Conservation (phyloP, 257 asterid genomes). For the Solanum clarkiae region DNA sequence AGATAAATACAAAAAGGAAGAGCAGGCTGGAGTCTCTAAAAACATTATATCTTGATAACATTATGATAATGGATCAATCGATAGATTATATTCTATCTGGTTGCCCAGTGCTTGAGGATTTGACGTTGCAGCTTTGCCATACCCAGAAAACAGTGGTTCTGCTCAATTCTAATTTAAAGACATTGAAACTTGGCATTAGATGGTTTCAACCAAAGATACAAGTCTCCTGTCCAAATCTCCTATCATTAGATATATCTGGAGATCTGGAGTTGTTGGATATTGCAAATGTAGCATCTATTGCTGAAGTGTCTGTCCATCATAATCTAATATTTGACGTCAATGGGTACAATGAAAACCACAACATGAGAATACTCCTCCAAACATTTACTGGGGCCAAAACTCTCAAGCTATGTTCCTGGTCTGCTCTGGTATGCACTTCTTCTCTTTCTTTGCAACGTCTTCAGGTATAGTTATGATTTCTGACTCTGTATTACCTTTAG, state of each 20-base stretch:
- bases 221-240: conserved; percentile 2
- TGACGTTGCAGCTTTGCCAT: conserved; percentile 7
- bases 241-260: conserved; percentile 5
- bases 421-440: not conserved
- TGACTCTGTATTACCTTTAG: not conserved
- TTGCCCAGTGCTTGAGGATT: conserved; percentile 16
- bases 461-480: not conserved
- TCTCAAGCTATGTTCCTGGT: not conserved
- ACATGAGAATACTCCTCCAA: not conserved
- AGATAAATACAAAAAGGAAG: not conserved
- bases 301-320: not conserved
- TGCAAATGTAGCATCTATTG: not conserved
- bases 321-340: not conserved
- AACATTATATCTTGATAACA: not conserved
- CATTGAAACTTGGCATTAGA: not conserved
- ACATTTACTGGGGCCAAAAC: not conserved
- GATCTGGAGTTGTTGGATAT: not conserved
- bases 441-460: not conserved
- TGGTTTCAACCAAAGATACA: not conserved
- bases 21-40: conserved; percentile 4
- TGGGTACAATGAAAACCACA: not conserved
- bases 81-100: conserved; percentile 5
- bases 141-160: not conserved
- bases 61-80: not conserved
- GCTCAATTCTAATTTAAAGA: conserved; percentile 7